A percentile compares a stretch with the other conserved stretches of the same genome.
These are phyloP conservation scores for Arachis stenosperma DNA, from an alignment of 306 rosid genomes.

Conservation along the genomic window DNA sequence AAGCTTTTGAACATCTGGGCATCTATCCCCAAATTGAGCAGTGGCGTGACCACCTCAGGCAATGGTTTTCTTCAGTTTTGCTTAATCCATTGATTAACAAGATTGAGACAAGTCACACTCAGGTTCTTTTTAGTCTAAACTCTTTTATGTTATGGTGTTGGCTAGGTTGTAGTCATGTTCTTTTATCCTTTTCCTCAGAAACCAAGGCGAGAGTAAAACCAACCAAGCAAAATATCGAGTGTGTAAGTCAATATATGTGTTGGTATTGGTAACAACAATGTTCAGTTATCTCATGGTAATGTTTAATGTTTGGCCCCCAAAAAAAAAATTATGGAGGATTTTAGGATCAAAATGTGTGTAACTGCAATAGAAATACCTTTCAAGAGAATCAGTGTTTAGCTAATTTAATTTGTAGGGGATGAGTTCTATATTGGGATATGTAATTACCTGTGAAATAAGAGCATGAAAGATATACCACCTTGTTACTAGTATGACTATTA, in stretches of 20 bases:
- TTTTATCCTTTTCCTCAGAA: background rate
- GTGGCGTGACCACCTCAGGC: constrained; percentile 92
- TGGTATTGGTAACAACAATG: background rate
- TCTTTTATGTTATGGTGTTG: constrained; percentile 16
- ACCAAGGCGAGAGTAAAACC: background rate
- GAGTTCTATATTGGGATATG: constrained; percentile 21
- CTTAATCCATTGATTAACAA: constrained; percentile 76
- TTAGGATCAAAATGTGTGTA: constrained; percentile 1
- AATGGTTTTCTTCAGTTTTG: constrained; percentile 84
- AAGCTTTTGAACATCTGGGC: constrained; percentile 80
- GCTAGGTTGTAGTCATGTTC: constrained; percentile 22
- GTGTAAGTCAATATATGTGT: constrained; percentile 19
- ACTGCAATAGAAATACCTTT: background rate
- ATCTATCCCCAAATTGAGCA: constrained; percentile 92
- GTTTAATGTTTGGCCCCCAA: background rate
- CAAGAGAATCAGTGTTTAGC: constrained; percentile 8
- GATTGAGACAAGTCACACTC: constrained; percentile 82
- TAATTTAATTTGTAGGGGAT: constrained; percentile 3
- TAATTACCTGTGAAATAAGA: constrained; percentile 20
- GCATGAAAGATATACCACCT: background rate
- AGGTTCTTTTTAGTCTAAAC: constrained; percentile 53
- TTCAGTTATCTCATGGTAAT: background rate
- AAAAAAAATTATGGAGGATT: constrained; percentile 16
- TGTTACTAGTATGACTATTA: constrained; percentile 25
- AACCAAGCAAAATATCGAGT: background rate